Base-by-base conservation (phyloP, 164 flowering plant species). In the Saururus chinensis region DNA sequence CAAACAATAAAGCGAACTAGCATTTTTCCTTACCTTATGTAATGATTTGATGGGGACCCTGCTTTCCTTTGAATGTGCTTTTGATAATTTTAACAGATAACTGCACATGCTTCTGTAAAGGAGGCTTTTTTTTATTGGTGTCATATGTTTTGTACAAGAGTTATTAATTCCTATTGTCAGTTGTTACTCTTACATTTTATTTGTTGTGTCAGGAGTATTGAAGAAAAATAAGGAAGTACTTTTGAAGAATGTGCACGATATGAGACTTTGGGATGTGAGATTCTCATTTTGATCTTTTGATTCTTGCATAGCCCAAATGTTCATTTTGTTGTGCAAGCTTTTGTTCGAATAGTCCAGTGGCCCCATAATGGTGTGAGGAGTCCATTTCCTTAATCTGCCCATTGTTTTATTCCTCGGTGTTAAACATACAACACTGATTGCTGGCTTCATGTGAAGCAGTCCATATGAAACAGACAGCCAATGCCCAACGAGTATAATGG, bases 171-270 rank as follows among this genome's bases (percentile, higher is more conserved):
- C 19, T n/a, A 11, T 62, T 62, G 1, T n/a, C n/a, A n/a, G n/a
- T n/a, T n/a, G n/a, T n/a, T n/a, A n/a, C n/a, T n/a, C n/a, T n/a
- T n/a, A n/a, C n/a, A n/a, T n/a, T n/a, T 9, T 26, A 35, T 53
- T 56, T 51, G 20, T 26, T 61, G 62, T 52, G 71, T 64, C 45
- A 93, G 97, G 97, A 61, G 80, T 88, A 69, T 71, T 93, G 63
- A 90, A 93, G 80, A 77, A 79, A 64, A 82, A 87, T 41, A 78
- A 85, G 74, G 80, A 83, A 22, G 61, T 65, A 48, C 83, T 90
- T 60, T 40, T 80, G 65, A 65, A 66, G 64, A 76, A 76, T 30
- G 60, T 82, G 64, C 64, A 64, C 22, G 66, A 69, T 73, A 77
- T 77, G 53, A 73, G 41, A 40, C 24, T 62, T 30, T 76, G 75